Evolutionary conservation across 805 yeast species (phyloP).

Genomic region (Alloascoidea hylecoeti): DNA sequence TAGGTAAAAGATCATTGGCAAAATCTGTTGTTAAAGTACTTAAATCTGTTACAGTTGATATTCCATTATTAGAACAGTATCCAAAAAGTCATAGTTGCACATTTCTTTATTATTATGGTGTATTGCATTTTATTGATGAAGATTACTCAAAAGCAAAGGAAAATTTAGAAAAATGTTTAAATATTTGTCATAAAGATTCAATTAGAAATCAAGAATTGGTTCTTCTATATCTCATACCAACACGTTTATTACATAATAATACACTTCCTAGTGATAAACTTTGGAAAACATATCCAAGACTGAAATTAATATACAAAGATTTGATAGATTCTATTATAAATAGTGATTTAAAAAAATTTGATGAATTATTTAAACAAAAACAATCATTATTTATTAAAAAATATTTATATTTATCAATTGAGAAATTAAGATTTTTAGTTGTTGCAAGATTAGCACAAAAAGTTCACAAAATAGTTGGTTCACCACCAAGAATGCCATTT

Average conservation of each 20-base stretch:
- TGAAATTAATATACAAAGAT: slow-evolving; percentile 27
- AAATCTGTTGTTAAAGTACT: slow-evolving; percentile 62
- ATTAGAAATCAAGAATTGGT: slow-evolving; percentile 28
- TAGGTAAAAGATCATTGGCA: slow-evolving; percentile 59
- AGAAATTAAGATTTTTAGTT: slow-evolving; percentile 34
- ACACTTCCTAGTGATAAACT: slow-evolving; percentile 28
- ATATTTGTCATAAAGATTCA: slow-evolving; percentile 14
- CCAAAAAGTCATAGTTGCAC: slow-evolving; percentile 41
- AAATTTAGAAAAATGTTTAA: slow-evolving; percentile 37
- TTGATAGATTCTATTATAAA: slow-evolving; percentile 30
- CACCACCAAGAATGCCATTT: slow-evolving; percentile 20
- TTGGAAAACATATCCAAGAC: slow-evolving; percentile 26
- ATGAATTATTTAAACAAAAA: slow-evolving; percentile 25
- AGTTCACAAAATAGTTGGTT: slow-evolving; percentile 14
- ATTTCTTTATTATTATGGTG: slow-evolving; percentile 57
- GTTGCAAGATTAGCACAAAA: slow-evolving; percentile 35
- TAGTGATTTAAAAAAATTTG: slow-evolving; percentile 47
- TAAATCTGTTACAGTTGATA: slow-evolving; percentile 29
- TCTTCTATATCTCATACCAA: slow-evolving; percentile 47
- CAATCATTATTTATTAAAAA: slow-evolving; percentile 38
- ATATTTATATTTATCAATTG: slow-evolving; percentile 45
- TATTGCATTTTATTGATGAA: slow-evolving; percentile 50
- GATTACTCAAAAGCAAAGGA: slow-evolving; percentile 36
- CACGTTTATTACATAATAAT: slow-evolving; percentile 34
- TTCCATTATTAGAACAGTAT: slow-evolving; percentile 32